Percentiles rank a stretch among this genome's conserved stretches.
Conservation (phyloP, 345 rosid genomes). For the Populus davidiana region DNA sequence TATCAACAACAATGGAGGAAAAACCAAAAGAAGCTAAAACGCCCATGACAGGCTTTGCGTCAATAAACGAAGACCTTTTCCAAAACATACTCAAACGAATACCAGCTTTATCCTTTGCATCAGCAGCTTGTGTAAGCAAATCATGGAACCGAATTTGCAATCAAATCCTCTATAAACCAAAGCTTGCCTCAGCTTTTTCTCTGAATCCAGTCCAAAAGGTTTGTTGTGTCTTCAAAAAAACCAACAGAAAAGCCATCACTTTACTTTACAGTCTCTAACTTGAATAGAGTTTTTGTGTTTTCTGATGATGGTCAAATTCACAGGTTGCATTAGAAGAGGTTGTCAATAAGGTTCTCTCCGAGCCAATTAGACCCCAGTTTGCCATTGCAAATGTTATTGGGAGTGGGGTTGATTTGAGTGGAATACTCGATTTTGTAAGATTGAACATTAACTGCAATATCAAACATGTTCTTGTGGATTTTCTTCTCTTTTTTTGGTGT, state of each 20-base stretch:
- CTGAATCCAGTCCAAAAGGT: slow-evolving; percentile 30
- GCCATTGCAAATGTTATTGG: slow-evolving; percentile 40
- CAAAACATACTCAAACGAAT: no score
- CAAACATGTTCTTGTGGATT: neutral
- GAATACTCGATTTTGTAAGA: slow-evolving; percentile 29
- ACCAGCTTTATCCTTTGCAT: no score
- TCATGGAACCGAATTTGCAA: slow-evolving; percentile 41
- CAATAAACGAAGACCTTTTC: no score
- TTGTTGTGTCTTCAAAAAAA: neutral
- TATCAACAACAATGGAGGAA: no score
- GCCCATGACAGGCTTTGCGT: no score
- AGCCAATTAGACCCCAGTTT: slow-evolving; percentile 63
- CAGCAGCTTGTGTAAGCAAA: slow-evolving; percentile 46
- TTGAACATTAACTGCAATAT: no score
- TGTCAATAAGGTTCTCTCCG: slow-evolving; percentile 50
- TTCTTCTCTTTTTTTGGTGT: neutral
- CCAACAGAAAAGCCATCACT: no score
- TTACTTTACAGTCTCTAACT: neutral
- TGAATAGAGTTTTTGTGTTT: neutral
- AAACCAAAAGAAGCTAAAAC: no score
- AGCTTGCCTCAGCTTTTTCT: slow-evolving; percentile 53
- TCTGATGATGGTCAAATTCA: neutral
- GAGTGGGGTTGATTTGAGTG: slow-evolving; percentile 4
- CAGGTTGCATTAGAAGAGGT: slow-evolving; percentile 53
- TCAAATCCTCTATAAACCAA: slow-evolving; percentile 46